Base-by-base conservation (phyloP, 345 rosid genomes). In the Aurinia saxatilis region DNA sequence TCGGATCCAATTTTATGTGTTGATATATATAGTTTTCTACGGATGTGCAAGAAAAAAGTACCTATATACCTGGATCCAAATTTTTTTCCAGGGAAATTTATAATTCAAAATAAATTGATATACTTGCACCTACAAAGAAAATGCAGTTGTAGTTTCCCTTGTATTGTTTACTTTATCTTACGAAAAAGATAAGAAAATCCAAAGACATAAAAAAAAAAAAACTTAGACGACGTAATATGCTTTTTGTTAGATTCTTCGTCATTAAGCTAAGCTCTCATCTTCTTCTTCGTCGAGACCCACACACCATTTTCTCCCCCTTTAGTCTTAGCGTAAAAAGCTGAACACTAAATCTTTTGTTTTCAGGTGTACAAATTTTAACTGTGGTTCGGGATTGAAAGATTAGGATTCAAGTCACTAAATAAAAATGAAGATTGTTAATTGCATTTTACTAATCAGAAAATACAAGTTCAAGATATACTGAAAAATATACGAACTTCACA, bases 221-320 rank as follows among this genome's bases (percentile, higher is more conserved):
- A 47, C 4, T 62, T 39, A 15, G 33, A 30, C 25, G 33, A 30
- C 34, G 16, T 63, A 16, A 57, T 31, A 48, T 40, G 30, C 66
- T 57, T 64, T 69, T 64, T 41, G 35, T 14, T 57, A 64, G 78
- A 86, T 82, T 79, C 98, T 91, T 91, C 89, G 87, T 71, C 76
- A 77, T 82, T 88, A 92, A 92, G 98, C 76, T 88, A 88, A 71
- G 67, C 75, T 72, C 77, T 68, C 54, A 68, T 58, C 71, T 49
- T 62, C 47, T 66, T 70, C 61, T 49, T 39, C 60, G 12, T 11
- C 50, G 38, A 69, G 50, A 62, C 63, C 58, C 51, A 36, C 61
- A 42, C 73, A 30, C 55, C 60, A 37, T 57, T 57, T 50, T 35
- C 50, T 59, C 9, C 37, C 7, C 67, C 39, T 4, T 16, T 40